phyloP scores from a whole-genome alignment of 1,139 yeast species.

The Candida sp. region DNA sequence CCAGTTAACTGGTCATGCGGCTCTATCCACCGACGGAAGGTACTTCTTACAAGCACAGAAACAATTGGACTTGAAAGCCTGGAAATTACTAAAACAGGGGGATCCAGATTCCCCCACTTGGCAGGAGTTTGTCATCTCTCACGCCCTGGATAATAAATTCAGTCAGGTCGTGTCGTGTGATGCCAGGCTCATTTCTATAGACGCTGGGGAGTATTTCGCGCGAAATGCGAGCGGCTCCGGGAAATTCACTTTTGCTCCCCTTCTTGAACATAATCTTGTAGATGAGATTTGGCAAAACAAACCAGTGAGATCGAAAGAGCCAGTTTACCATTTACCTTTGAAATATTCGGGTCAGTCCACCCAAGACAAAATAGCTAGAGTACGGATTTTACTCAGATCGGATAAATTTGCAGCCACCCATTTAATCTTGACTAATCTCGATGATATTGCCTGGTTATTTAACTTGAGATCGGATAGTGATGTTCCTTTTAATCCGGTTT shows the following conservation, averaged over 20 bases:
- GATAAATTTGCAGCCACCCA: conserved; percentile 17
- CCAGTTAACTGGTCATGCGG: conserved; percentile 35
- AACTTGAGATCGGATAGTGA: conserved; percentile 46
- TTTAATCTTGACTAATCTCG: conserved; percentile 42
- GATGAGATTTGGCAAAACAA: conserved; percentile 39
- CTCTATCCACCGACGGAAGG: conserved; percentile 55
- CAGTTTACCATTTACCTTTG: conserved; percentile 35
- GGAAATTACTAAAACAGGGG: conserved; percentile 42
- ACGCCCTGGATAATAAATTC: conserved; percentile 29
- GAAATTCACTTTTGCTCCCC: conserved; percentile 28
- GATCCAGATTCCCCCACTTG: conserved; percentile 32
- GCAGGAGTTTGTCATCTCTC: conserved; percentile 33
- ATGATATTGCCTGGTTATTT: conserved; percentile 55
- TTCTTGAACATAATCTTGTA: conserved; percentile 27
- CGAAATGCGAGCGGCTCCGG: conserved; percentile 15
- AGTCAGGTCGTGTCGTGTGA: conserved; percentile 39
- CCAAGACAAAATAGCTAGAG: conserved; percentile 24
- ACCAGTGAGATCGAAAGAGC: conserved; percentile 37
- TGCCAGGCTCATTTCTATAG: conserved; percentile 31
- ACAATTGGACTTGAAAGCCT: conserved; percentile 29
- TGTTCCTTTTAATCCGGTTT: conserved; percentile 48
- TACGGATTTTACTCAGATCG: conserved; percentile 21
- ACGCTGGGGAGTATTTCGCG: conserved; percentile 33
- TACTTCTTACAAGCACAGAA: conserved; percentile 49
- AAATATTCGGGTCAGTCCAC: conserved; percentile 45